Evolutionary conservation across 352 stramenopile species (phyloP), one percentile per base, ranked within the genome.

Genomic region (Phytophthora colocasiae): DNA sequence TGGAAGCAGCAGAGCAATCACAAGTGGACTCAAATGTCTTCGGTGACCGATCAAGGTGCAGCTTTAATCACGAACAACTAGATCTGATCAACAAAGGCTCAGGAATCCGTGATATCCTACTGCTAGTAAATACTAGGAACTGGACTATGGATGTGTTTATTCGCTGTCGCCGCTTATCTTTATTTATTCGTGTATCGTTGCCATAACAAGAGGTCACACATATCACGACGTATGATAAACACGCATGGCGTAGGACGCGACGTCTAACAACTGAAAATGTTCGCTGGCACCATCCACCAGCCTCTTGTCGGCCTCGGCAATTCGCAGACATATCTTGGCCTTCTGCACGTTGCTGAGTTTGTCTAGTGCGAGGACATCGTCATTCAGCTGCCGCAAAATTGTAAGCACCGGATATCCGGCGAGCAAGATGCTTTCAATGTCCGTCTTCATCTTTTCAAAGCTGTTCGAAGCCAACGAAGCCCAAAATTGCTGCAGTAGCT

Each of bases 201-300:
- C 43, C 58, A 45, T 47, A 53, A 11, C n/a, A 67, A 31, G 10
- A 9, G 54, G 14, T 41, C 32, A 50, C 29, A 62, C 39, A 17
- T 61, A 56, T 58, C 58, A 74, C 26, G 53, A 39, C 24, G 57
- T 66, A 68, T 94, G 78, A 60, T 89, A 94, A 12, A 83, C 68
- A 39, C 84, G 78, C 84, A 96, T 93, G 48, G 96, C 87, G 64
- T 83, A 92, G 10, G 88, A 93, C 50, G 84, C 87, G 15, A 99
- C 91, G 63, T 98, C 93, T 74, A 99, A 85, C 43, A 99, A 81
- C 76, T 99, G 97, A 71, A 99, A 95, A 57, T 96, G 81, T 63
- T 99, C 97, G 79, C 97, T 98, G 12, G 92, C 95, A 22, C 96
- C 96, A 68, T 99, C 96, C 11, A 98, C 90, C 44, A 99, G 91